A percentile compares a stretch with the other conserved stretches of the same genome.
Evolutionary conservation across 1,284 basidiomycete genomes (phyloP).

Genomic region (Pseudozyma sp.): DNA sequence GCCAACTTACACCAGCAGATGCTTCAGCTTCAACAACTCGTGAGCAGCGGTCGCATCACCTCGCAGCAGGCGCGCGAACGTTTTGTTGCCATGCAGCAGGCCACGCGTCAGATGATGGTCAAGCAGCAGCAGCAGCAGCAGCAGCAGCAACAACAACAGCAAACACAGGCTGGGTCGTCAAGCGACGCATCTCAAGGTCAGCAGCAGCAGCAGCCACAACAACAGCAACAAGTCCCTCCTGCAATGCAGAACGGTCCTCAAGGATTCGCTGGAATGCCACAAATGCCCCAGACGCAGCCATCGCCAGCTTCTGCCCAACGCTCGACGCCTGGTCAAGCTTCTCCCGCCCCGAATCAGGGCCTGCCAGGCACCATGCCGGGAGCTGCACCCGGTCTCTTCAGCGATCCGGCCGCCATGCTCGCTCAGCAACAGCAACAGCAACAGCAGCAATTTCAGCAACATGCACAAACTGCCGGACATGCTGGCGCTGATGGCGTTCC

Average conservation of each 20-base stretch:
- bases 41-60: slow-evolving; percentile 53
- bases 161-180: slow-evolving; percentile 4
- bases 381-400: slow-evolving; percentile 21
- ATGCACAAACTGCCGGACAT: slow-evolving; percentile 17
- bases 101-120: slow-evolving; percentile 51
- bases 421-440: slow-evolving; percentile 30
- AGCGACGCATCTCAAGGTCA: neutral
- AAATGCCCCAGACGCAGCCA: slow-evolving; percentile 14
- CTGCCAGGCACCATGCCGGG: slow-evolving; percentile 33
- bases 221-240: slow-evolving; percentile 1
- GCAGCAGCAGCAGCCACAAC: slow-evolving; percentile 8
- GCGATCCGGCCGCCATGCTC: slow-evolving; percentile 25
- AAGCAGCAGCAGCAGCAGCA: slow-evolving; percentile 44
- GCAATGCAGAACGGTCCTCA: slow-evolving; percentile 14
- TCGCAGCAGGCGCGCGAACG: slow-evolving; percentile 61
- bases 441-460: slow-evolving; percentile 14
- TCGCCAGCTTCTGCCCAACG: slow-evolving; percentile 17
- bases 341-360: slow-evolving; percentile 26
- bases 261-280: slow-evolving; percentile 24
- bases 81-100: slow-evolving; percentile 58
- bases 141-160: slow-evolving; percentile 12
- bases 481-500: slow-evolving; percentile 27
- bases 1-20: slow-evolving; percentile 56
- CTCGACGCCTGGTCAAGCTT: slow-evolving; percentile 22
- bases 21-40: slow-evolving; percentile 56